Base-by-base conservation (phyloP, 805 yeast genomes). In the Yamadazyma akitaensis region DNA sequence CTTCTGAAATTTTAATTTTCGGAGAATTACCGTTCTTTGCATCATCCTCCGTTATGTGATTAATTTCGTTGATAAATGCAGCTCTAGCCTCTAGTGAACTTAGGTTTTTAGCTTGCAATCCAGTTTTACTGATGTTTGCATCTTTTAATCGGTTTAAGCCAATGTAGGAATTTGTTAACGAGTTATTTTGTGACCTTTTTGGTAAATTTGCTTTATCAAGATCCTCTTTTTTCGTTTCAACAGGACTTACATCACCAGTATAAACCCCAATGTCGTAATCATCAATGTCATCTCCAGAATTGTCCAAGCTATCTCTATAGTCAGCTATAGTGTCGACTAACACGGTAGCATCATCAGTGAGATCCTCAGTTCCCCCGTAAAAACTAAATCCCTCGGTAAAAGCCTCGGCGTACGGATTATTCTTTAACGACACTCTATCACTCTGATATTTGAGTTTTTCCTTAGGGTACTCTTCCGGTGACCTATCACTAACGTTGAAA, bases 61-160 rank as follows among this genome's bases (percentile, higher is more conserved):
- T 19, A 28, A 37, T 37, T 6, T 37, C n/a, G 18, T 19, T n/a
- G 7, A 37, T 31, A 18, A 40, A 40, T 12, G 32, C 42, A 28
- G 18, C 42, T 18, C 17, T 9, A 5, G 12, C 14, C 3, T 40
- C 37, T 12, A 12, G 28, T 2, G 31, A 14, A 13, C 28, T 21
- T 9, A 32, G n/a, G 14, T 21, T 13, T 11, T 32, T 16, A 11
- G 31, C 17, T 6, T 9, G 24, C 7, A 14, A 16, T 11, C 17
- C 35, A 16, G 19, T n/a, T n/a, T 57, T 53, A 4, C 55, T 48
- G 28, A 60, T 45, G 28, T 56, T 48, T 25, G 57, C 56, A 16
- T 68, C 72, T 48, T 70, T 71, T 33, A 70, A 53, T 28, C 72
- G 46, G 48, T 67, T 70, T 46, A 72, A 59, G 0, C 75, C 75